Conservation (phyloP, 257 asterid species). For the Nicotiana tomentosiformis region DNA sequence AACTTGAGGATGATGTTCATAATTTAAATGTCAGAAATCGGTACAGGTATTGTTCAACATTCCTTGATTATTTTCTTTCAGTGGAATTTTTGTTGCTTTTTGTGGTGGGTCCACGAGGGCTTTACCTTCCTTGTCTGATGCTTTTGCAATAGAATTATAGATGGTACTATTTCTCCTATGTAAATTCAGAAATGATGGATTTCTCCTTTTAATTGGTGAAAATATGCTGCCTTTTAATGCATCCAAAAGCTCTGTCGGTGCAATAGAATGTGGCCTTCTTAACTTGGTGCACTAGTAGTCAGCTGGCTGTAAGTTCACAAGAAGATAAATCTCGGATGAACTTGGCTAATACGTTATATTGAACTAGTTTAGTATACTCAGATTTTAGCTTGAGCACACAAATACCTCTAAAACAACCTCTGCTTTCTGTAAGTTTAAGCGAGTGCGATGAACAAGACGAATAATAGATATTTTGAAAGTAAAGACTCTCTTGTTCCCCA, state of each 20-base stretch:
- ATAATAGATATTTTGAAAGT: background rate
- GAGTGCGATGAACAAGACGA: background rate
- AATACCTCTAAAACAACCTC: background rate
- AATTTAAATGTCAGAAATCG: slow-evolving; percentile 15
- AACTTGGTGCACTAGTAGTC: background rate
- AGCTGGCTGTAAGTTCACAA: background rate
- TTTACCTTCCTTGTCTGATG: background rate
- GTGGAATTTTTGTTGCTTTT: background rate
- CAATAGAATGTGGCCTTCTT: background rate
- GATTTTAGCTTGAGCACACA: background rate
- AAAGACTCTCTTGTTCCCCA: background rate
- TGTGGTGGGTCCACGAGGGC: background rate
- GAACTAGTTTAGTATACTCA: background rate
- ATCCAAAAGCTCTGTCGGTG: background rate
- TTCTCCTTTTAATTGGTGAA: background rate
- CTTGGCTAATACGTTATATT: background rate
- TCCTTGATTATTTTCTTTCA: background rate
- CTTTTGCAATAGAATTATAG: background rate
- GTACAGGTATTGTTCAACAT: slow-evolving; percentile 25
- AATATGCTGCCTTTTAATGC: background rate
- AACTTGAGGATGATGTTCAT: slow-evolving; percentile 39
- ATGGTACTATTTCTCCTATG: background rate
- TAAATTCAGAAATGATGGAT: background rate
- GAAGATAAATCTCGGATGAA: background rate
- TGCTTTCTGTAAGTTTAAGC: background rate